phyloP scores from a whole-genome alignment of 768 basidiomycete genomes.

The Leccinum incarnatum region DNA sequence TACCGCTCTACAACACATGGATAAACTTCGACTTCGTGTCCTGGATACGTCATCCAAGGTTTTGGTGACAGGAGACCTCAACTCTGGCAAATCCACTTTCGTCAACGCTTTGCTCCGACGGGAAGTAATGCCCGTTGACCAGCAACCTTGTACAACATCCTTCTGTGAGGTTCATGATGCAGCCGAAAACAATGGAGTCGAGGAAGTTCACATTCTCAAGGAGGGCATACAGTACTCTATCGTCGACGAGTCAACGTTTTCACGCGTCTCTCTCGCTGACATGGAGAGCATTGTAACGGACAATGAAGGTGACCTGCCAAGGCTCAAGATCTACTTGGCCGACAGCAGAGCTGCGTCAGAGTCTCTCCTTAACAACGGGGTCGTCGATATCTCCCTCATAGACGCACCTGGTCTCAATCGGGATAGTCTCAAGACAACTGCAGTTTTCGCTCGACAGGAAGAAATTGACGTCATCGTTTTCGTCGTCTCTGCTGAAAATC shows the following conservation, averaged over 20 bases:
- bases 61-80: constrained; percentile 96
- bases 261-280: constrained; percentile 59
- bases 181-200: constrained; percentile 70
- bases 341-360: constrained; percentile 75
- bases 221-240: constrained; percentile 66
- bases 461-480: constrained; percentile 99
- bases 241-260: constrained; percentile 74
- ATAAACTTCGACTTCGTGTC: constrained; percentile 81
- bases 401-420: constrained; percentile 98
- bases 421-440: constrained; percentile 92
- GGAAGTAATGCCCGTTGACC: constrained; percentile 94
- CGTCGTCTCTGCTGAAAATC: constrained; percentile 96
- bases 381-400: constrained; percentile 97
- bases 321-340: constrained; percentile 86
- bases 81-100: constrained; percentile 97
- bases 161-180: constrained; percentile 97
- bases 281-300: constrained; percentile 75
- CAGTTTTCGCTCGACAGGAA: constrained; percentile 91
- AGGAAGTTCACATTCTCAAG: constrained; percentile 84
- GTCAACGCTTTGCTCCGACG: constrained; percentile 92
- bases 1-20: constrained; percentile 71
- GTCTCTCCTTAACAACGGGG: constrained; percentile 90
- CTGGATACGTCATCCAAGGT: constrained; percentile 93
- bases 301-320: constrained; percentile 51
- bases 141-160: constrained; percentile 95